Conservation (phyloP, 352 stramenopile genomes). For the Globisporangium uncinulatum region DNA sequence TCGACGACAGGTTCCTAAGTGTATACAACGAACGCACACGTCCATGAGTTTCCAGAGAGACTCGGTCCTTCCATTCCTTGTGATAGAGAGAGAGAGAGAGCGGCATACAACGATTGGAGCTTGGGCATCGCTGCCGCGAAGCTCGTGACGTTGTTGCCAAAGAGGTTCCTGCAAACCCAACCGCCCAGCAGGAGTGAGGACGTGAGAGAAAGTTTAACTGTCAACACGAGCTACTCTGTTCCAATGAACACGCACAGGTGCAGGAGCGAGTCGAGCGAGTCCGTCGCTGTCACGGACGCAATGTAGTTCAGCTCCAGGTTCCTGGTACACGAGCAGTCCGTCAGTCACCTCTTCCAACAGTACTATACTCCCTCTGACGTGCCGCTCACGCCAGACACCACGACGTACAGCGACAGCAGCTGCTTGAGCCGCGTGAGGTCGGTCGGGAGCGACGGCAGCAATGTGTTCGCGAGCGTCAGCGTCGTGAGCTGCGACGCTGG, state of each 20-base stretch:
- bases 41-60: not conserved
- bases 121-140: conserved; percentile 1
- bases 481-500: too few relatives aligned
- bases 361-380: not conserved
- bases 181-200: too few relatives aligned
- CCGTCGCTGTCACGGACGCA: not conserved
- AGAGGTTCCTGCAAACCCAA: not conserved
- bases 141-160: not conserved
- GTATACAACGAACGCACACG: not conserved
- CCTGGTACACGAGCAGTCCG: not conserved
- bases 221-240: too few relatives aligned
- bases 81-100: not conserved
- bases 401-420: conserved; percentile 8
- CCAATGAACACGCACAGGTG: conserved; percentile 5
- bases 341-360: too few relatives aligned
- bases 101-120: not conserved
- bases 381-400: not conserved
- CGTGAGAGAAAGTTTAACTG: not conserved
- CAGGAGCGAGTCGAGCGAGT: conserved; percentile 4
- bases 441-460: not conserved
- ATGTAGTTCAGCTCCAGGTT: conserved; percentile 14
- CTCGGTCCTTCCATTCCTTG: too few relatives aligned
- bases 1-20: conserved; percentile 41
- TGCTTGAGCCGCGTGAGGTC: conserved; percentile 6
- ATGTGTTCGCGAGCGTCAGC: too few relatives aligned